Percentiles rank a stretch among this genome's conserved stretches.
Conservation (phyloP, 305 asterid genomes). For the Fraxinus greggii region DNA sequence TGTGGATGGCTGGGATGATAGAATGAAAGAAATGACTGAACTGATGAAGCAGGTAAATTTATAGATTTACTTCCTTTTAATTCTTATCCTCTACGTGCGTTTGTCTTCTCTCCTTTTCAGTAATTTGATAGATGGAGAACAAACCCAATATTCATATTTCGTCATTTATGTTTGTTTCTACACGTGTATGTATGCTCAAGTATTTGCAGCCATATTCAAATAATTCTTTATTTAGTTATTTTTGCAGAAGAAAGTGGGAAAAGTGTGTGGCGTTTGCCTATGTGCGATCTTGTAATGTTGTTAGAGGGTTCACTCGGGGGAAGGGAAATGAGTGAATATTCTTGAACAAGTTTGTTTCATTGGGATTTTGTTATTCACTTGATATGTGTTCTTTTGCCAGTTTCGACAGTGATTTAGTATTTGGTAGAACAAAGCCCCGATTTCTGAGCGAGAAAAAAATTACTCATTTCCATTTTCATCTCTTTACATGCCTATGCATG, state of each 20-base stretch:
- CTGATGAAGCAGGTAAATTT: constrained; percentile 66
- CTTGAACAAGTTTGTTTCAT: background rate
- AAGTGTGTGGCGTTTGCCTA: background rate
- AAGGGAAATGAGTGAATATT: background rate
- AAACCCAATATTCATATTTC: background rate
- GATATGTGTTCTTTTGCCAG: background rate
- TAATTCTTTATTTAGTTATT: background rate
- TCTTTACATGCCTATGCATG: background rate
- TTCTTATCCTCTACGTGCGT: background rate
- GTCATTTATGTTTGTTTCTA: background rate
- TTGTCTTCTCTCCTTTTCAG: background rate
- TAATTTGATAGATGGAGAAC: background rate
- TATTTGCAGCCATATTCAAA: background rate
- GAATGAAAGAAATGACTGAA: constrained; percentile 44
- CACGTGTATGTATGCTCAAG: background rate
- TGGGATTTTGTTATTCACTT: background rate
- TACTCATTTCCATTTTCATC: background rate
- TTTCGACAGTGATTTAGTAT: background rate
- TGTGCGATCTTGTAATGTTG: background rate
- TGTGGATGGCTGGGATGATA: constrained; percentile 57
- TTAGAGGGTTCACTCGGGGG: background rate
- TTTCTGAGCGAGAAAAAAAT: background rate
- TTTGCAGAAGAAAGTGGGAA: background rate
- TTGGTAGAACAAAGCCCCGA: background rate
- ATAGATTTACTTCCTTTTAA: background rate